Evolutionary conservation across 148 eudicot species (phyloP).

Genomic region (Fagopyrum tataricum): DNA sequence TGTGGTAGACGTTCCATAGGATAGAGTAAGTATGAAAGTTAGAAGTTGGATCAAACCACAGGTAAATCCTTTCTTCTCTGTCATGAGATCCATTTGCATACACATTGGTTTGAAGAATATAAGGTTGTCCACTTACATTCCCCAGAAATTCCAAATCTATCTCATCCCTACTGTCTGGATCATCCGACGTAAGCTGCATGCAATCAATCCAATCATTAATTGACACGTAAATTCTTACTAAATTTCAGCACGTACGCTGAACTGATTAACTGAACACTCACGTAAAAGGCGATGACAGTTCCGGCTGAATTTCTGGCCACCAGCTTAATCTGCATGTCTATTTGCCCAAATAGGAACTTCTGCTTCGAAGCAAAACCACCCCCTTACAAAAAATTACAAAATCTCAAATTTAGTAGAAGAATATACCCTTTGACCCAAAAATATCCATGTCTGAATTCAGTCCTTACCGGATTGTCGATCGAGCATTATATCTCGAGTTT

Average conservation of each 20-base stretch:
- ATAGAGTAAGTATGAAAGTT: conserved; percentile 84
- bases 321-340: conserved; percentile 80
- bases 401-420: neutral
- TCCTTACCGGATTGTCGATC: conserved; percentile 61
- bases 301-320: conserved; percentile 76
- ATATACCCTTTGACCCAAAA: no score
- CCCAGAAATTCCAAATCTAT: conserved; percentile 76
- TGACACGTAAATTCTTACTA: no score
- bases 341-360: conserved; percentile 76
- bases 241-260: no score
- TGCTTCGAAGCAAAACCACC: conserved; percentile 68
- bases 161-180: conserved; percentile 53
- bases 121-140: conserved; percentile 58
- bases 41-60: conserved; percentile 85
- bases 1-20: conserved; percentile 71
- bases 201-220: neutral
- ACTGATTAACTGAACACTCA: conserved; percentile 9
- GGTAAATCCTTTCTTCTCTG: conserved; percentile 58
- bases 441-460: no score
- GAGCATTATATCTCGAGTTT: conserved; percentile 45
- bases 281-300: conserved; percentile 78
- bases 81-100: conserved; percentile 58
- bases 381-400: conserved; percentile 44
- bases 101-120: conserved; percentile 74
- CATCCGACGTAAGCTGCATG: conserved; percentile 61